Percentiles rank a stretch among this genome's conserved stretches.
These are phyloP conservation scores for Sporisorium sorghi DNA, from an alignment of 1,284 basidiomycete genomes.

Conservation along the genomic window DNA sequence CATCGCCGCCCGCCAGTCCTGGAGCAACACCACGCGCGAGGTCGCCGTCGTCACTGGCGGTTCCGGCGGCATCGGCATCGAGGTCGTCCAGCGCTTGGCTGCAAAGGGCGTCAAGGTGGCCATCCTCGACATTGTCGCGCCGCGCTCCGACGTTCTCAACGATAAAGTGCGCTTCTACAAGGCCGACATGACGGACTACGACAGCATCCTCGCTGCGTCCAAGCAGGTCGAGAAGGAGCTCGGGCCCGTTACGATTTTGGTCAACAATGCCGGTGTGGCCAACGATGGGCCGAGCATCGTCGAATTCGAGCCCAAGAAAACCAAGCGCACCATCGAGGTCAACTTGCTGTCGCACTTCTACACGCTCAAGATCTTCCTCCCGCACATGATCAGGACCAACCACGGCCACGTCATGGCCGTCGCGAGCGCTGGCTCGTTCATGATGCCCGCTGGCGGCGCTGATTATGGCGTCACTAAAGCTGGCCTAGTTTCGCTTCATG, in stretches of 20 bases:
- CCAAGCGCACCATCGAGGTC: conserved; percentile 56
- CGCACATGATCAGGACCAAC: conserved; percentile 60
- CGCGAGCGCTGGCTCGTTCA: conserved; percentile 60
- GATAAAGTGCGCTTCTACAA: conserved; percentile 44
- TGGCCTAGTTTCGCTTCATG: conserved; percentile 61
- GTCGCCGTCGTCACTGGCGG: conserved; percentile 68
- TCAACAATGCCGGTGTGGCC: conserved; percentile 64
- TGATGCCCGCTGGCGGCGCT: conserved; percentile 57
- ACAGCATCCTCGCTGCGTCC: conserved; percentile 49
- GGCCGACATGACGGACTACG: conserved; percentile 61
- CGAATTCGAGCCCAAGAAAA: conserved; percentile 45
- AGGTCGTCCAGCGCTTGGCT: conserved; percentile 52
- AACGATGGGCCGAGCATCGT: conserved; percentile 52
- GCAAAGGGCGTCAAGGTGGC: conserved; percentile 60
- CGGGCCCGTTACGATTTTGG: conserved; percentile 41
- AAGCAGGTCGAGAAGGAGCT: conserved; percentile 53
- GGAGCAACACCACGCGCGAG: conserved; percentile 57
- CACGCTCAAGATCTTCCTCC: conserved; percentile 64
- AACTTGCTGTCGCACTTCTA: conserved; percentile 63
- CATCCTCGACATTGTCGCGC: conserved; percentile 63
- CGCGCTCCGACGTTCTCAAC: conserved; percentile 28
- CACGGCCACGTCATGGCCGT: conserved; percentile 65
- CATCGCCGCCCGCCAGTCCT: conserved; percentile 39
- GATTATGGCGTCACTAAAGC: conserved; percentile 64
- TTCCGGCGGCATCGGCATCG: conserved; percentile 64